phyloP scores from a whole-genome alignment of 306 rosid species.

The Ormosia emarginata region DNA sequence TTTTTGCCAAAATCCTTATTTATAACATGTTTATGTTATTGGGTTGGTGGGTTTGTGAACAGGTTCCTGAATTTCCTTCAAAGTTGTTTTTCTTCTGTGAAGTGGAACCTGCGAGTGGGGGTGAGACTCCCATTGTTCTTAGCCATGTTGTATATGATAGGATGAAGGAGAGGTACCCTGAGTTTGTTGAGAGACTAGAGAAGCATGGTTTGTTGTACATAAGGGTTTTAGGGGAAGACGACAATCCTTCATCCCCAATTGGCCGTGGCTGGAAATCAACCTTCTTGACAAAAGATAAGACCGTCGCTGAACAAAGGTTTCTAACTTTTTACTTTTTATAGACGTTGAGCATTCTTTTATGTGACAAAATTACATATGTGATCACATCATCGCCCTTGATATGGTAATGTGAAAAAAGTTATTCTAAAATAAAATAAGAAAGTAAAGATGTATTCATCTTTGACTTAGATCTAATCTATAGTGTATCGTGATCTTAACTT shows the following conservation, averaged over 20 bases:
- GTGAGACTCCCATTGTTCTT: slow-evolving; percentile 88
- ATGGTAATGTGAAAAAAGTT: background rate
- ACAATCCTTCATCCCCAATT: slow-evolving; percentile 78
- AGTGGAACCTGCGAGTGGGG: slow-evolving; percentile 71
- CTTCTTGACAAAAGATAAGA: slow-evolving; percentile 69
- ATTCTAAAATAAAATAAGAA: too few species aligned
- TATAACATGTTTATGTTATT: too few species aligned
- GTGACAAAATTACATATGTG: background rate
- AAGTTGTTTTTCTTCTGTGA: slow-evolving; percentile 86
- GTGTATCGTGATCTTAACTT: too few species aligned
- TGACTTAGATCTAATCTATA: too few species aligned
- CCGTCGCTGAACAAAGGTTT: slow-evolving; percentile 76
- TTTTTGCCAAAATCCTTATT: too few species aligned
- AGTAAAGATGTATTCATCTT: too few species aligned
- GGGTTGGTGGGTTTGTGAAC: background rate
- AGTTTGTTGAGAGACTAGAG: slow-evolving; percentile 67
- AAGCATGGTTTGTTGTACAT: slow-evolving; percentile 66
- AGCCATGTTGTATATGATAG: slow-evolving; percentile 74
- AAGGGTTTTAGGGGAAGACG: slow-evolving; percentile 70
- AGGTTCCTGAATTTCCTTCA: slow-evolving; percentile 83
- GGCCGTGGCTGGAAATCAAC: slow-evolving; percentile 98
- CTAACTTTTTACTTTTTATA: background rate
- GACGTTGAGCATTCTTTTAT: background rate
- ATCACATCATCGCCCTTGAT: background rate
- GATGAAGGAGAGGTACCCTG: slow-evolving; percentile 68